Evolutionary conservation across 345 rosid species (phyloP), one percentile per base, ranked within the genome.

Genomic region (Populus euphratica): DNA sequence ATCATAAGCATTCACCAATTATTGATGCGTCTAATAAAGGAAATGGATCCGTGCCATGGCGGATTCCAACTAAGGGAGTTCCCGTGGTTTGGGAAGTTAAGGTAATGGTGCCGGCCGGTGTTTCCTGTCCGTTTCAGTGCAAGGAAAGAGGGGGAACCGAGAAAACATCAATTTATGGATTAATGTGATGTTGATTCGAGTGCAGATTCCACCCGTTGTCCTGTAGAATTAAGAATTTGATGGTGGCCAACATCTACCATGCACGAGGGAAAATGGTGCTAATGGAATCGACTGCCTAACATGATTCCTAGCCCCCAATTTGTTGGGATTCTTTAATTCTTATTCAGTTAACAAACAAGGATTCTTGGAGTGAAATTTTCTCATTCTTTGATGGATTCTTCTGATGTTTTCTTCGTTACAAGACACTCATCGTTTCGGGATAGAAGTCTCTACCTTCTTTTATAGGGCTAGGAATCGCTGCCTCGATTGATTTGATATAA

Each of bases 261-360:
- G 68, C 75, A 25, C 68, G 76, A 41, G 79, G 27, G 75, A 72
- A 56, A 38, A 65, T 70, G 86, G 82, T 64, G 17, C 43, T 17
- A 35, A 64, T 72, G 76, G 83, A 82, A 71, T 72, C 80, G 75
- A 62, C 39, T 33, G 33, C 77, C 44, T 29, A 68, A 73, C 79
- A 20, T 29, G 68, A 67, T 70, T 69, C 69, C 67, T 33, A 4
- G 36, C 61, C 33, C 69, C 81, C 88, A 79, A 84, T 16, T 86
- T 85, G 83, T 38, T 27, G 80, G 84, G 79, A 77, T 81, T 72
- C 80, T 76, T 56, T 73, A 52, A 70, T 80, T 82, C 77, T 62
- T 74, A 73, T 71, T 72, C 71, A 62, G 41, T 27, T 54, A 56
- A 17, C 4, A 1, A 29, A 38, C 12, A 64, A 64, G 56, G 73